Base-by-base conservation (phyloP, 306 rosid genomes). In the Fragaria vesca region DNA sequence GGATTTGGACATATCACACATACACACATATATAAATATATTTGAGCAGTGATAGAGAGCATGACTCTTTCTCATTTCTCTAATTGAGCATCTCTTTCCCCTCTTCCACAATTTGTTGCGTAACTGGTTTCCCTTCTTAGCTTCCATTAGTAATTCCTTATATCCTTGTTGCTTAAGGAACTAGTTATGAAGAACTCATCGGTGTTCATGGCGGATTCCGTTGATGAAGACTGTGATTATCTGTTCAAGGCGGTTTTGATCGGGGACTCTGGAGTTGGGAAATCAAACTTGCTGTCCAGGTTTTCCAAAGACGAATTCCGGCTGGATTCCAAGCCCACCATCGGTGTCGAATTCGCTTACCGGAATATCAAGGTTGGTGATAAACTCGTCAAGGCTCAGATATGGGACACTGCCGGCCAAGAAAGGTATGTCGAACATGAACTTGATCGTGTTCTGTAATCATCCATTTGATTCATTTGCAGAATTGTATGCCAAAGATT, bases 361-460 rank as follows among this genome's bases (percentile, higher is more conserved):
- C 78, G 96, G 84, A 94, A 94, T 76, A 83, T 94, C 50, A 90
- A 83, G 69, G 84, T 94, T 8, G 87, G 73, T 2, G 93, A 85
- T 16, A 94, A 90, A 13, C 89, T 94, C 77, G 81, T 94, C 94
- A 94, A 94, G 76, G 88, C 96, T 36, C 98, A 94, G 80, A 94
- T 94, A 50, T 94, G 98, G 98, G 97, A 94, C 86, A 94, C 98
- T 69, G 98, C 97, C 12, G 97, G 97, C 77, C 98, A 94, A 86
- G 98, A 94, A 78, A 92, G 98, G 97, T 94, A 77, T 15, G 32
- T 42, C 10, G 12, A 61, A 61, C 2, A 26, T 28, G 63, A 57
- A 21, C 30, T 28, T 28, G 18, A 61, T 61, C 38, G 38, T 61
- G 66, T 61, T 26, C 66, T 61, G 0, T 12, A 61, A 2, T 26